Conservation (phyloP, 2,329 filamentous ascomycete genomes). For the Aspergillus hortae region DNA sequence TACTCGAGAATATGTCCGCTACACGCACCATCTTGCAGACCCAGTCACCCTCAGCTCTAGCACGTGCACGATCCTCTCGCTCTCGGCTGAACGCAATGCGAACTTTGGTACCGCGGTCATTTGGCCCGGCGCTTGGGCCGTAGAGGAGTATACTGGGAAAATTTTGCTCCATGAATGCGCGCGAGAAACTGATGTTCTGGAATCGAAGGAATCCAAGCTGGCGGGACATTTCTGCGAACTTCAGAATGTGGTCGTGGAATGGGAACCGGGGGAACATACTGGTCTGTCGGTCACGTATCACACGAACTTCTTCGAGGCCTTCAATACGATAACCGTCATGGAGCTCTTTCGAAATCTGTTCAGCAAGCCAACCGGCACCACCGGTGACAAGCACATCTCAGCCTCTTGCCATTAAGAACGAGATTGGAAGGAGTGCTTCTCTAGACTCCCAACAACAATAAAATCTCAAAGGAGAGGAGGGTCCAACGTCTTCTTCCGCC, state of each 20-base stretch:
- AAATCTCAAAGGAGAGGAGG: conserved; percentile 26
- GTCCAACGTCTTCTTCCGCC: conserved; percentile 50
- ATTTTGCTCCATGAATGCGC: conserved; percentile 52
- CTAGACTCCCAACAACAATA: conserved; percentile 9
- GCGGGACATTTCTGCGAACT: conserved; percentile 48
- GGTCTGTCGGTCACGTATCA: conserved; percentile 58
- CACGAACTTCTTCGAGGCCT: conserved; percentile 54
- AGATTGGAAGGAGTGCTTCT: conserved; percentile 15
- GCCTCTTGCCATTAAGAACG: conserved; percentile 31
- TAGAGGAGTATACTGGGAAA: conserved; percentile 51
- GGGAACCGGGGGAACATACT: conserved; percentile 35
- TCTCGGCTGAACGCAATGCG: conserved; percentile 54
- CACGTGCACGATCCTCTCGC: conserved; percentile 48
- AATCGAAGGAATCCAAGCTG: conserved; percentile 58
- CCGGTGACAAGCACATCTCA: conserved; percentile 40
- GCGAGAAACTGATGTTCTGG: conserved; percentile 46
- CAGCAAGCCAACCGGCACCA: conserved; percentile 29
- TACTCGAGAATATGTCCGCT: neutral
- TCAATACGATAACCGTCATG: conserved; percentile 49
- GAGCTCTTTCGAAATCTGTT: conserved; percentile 57
- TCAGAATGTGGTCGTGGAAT: conserved; percentile 8
- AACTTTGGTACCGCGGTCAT: conserved; percentile 42
- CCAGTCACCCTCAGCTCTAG: conserved; percentile 54
- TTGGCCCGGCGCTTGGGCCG: conserved; percentile 38
- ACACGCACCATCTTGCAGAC: conserved; percentile 50